These are phyloP conservation scores for Hyphopichia pseudoburtonii DNA, from an alignment of 1,139 yeast species.

Conservation along the genomic window DNA sequence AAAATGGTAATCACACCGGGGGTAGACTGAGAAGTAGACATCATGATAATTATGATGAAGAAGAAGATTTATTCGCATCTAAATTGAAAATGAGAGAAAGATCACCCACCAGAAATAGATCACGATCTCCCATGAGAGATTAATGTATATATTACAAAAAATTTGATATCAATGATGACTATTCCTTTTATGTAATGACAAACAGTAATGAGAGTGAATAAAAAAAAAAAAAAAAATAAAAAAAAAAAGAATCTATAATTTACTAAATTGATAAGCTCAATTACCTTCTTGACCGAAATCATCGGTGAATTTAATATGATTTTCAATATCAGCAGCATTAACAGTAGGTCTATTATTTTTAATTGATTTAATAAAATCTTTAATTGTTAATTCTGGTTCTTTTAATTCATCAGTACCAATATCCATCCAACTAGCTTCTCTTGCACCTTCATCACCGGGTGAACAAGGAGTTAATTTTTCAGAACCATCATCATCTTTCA, in stretches of 20 bases:
- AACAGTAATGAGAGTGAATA: no score
- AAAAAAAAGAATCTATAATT: background rate
- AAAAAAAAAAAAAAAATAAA: background rate
- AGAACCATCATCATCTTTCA: slow-evolving; percentile 35
- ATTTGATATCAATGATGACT: no score
- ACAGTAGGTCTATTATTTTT: slow-evolving; percentile 94
- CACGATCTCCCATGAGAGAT: slow-evolving; percentile 12
- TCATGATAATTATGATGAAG: slow-evolving; percentile 16
- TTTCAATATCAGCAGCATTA: slow-evolving; percentile 74
- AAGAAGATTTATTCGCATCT: slow-evolving; percentile 43
- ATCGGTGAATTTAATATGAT: slow-evolving; percentile 83
- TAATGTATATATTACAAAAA: no score
- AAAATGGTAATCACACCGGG: slow-evolving; percentile 4
- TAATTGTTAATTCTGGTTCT: slow-evolving; percentile 87
- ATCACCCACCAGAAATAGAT: slow-evolving; percentile 17
- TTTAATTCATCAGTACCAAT: slow-evolving; percentile 83
- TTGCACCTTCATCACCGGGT: slow-evolving; percentile 87
- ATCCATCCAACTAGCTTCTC: slow-evolving; percentile 92
- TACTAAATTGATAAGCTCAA: no score
- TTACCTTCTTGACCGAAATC: slow-evolving; percentile 98
- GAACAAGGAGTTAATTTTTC: slow-evolving; percentile 84
- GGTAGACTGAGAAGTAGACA: no score
- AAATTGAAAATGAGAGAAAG: slow-evolving; percentile 15
- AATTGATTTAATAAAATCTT: slow-evolving; percentile 91
- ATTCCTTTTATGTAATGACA: no score